Base-by-base conservation (phyloP, 805 yeast genomes). In the Schwanniomyces pseudopolymorphus region DNA sequence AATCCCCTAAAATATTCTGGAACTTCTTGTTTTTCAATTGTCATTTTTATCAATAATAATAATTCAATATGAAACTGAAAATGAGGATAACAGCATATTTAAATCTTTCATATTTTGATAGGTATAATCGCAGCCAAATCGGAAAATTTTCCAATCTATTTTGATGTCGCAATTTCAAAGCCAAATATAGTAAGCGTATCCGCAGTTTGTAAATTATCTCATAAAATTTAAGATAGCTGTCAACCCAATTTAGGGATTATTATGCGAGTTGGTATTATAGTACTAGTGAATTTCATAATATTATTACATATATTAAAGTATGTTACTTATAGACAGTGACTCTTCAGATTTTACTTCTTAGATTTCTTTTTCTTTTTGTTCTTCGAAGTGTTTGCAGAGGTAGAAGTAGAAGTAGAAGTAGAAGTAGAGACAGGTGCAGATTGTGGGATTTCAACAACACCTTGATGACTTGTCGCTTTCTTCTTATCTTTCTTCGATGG, bases 401-500 rank as follows among this genome's bases (percentile, higher is more conserved):
- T 25, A 10, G 40, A 21, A 5, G 53, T 37, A 2, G 49, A 27
- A 22, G 54, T 16, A 14, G 46, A 19, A 21, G 27, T n/a, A 21
- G 31, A 22, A 11, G 39, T 3, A 10, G 33, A 6, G 5, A 55
- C 39, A 2, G 57, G 8, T 5, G 47, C 44, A 14, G 54, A 43
- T 17, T 50, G 19, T 44, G 50, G 22, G 39, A 52, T 7, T 35
- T 59, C 63, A 40, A 59, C 35, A 1, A 57, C 64, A 22, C 67
- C 69, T 52, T 63, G 65, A 52, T 54, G 53, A 42, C 69, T 54
- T 39, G 63, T 25, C 22, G 43, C 39, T 28, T 48, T 57, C 49
- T 61, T 63, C 47, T 61, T 67, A 35, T 81, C 85, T 53, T 83
- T 80, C 70, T 81, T 83, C 60, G 87, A 85, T 11, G 95, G 88